Evolutionary conservation across 768 basidiomycete genomes (phyloP), one percentile per base, ranked within the genome.

Genomic region (Boletales sp.): DNA sequence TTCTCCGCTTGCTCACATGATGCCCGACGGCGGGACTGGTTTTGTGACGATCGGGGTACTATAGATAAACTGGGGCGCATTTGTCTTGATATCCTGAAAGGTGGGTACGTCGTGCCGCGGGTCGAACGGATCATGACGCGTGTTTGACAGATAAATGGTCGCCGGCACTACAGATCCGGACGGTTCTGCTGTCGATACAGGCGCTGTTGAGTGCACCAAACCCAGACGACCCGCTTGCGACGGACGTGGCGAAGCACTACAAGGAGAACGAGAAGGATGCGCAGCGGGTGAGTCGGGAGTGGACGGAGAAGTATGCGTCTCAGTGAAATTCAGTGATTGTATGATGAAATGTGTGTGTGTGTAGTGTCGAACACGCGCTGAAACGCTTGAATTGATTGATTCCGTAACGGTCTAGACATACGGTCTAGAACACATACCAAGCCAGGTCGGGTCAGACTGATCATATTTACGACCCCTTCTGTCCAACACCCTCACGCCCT

Each of bases 61-160:
- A 30, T 59, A 98, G 95, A 99, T 72, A 99, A 99, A 71, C 87
- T 99, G 30, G 96, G 96, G 33, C 84, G 96, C 17, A 99, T 99
- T 72, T 99, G 96, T 70, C 73, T 99, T 49, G 96, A 99, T 68
- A 98, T 99, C 62, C 74, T 99, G 63, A 99, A 99, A 79, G 91
- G 92, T 87, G 61, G 41, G 77, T 64, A 40, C 14, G 37, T n/a
- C 44, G 9, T 35, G 7, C 19, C 11, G 57, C 42, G 55, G 41
- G 36, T 2, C 11, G 3, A 10, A 31, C 25, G 34, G 38, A 31
- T 48, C 18, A 53, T 52, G 40, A 17, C 13, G 34, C 19, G 41
- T 34, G 41, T 8, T 19, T 18, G 38, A 30, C 46, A 93, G 96
- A 99, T 72, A 98, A 98, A 77, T 99, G 96, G 96, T 96, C 94